Conservation (phyloP, 129 eudicot genomes). For the Lonicera japonica region DNA sequence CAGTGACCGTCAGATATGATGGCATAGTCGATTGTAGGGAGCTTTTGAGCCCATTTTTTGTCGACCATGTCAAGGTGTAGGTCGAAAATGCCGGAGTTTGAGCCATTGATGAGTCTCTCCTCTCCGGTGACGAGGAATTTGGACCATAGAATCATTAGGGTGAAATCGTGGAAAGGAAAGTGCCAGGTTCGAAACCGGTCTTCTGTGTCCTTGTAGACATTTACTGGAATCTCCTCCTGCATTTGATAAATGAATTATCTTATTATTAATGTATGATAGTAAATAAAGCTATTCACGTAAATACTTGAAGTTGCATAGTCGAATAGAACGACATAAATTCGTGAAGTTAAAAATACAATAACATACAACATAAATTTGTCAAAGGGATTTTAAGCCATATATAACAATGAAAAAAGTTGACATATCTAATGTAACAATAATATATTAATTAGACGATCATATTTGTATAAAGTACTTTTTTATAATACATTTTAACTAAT, state of each 20-base stretch:
- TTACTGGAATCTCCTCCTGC: constrained; percentile 24
- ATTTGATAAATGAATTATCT: not conserved
- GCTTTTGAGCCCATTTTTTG: constrained; percentile 26
- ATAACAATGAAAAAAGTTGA: too few species aligned
- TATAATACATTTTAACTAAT: too few species aligned
- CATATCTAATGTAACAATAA: too few species aligned
- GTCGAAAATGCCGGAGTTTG: constrained; percentile 28
- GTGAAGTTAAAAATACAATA: too few species aligned
- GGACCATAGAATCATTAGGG: constrained; percentile 46
- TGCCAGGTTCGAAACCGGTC: constrained; percentile 37
- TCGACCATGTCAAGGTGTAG: constrained; percentile 47
- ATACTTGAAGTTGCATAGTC: too few species aligned
- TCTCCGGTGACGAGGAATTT: constrained; percentile 34
- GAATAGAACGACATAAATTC: too few species aligned
- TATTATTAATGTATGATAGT: too few species aligned
- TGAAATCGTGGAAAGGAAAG: constrained; percentile 42
- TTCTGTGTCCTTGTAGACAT: constrained; percentile 21
- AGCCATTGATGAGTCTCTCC: constrained; percentile 28
- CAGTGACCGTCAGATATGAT: constrained; percentile 43
- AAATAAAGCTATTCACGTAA: too few species aligned
- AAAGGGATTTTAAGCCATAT: too few species aligned
- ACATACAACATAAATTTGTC: too few species aligned
- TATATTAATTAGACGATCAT: too few species aligned
- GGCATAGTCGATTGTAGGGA: constrained; percentile 33
- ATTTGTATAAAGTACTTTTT: too few species aligned